Percentiles rank a stretch among this genome's conserved stretches.
phyloP scores from a whole-genome alignment of 2,329 filamentous ascomycete species.

The Hypoxylon sp. region DNA sequence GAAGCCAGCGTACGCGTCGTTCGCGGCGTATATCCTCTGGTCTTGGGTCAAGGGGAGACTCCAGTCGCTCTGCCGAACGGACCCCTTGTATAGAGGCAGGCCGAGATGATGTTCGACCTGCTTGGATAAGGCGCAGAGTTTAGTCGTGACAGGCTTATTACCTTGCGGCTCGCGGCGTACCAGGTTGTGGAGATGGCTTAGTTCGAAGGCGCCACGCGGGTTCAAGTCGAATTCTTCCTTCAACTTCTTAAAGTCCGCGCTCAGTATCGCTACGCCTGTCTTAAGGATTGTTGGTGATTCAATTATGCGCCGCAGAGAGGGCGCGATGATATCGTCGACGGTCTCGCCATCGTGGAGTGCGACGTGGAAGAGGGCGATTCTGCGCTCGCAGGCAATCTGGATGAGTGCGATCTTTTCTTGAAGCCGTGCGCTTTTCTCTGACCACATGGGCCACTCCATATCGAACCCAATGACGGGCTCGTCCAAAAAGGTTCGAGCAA shows the following conservation, averaged over 20 bases:
- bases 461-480: slow-evolving; percentile 41
- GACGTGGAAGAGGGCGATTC: slow-evolving; percentile 41
- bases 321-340: slow-evolving; percentile 38
- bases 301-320: slow-evolving; percentile 38
- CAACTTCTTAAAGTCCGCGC: slow-evolving; percentile 36
- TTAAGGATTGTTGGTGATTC: slow-evolving; percentile 39
- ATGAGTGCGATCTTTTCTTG: slow-evolving; percentile 39
- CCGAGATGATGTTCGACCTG: slow-evolving; percentile 38
- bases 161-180: slow-evolving; percentile 15
- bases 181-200: slow-evolving; percentile 38
- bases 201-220: slow-evolving; percentile 38
- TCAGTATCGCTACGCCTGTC: slow-evolving; percentile 35
- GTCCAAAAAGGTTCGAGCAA: slow-evolving; percentile 37
- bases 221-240: slow-evolving; percentile 28
- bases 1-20: slow-evolving; percentile 40
- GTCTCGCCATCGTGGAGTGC: slow-evolving; percentile 37
- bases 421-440: slow-evolving; percentile 12
- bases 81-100: slow-evolving; percentile 37
- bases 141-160: slow-evolving; percentile 26
- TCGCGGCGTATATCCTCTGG: slow-evolving; percentile 37
- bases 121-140: slow-evolving; percentile 22
- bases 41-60: slow-evolving; percentile 21
- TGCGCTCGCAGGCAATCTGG: slow-evolving; percentile 39
- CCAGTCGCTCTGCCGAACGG: slow-evolving; percentile 36
- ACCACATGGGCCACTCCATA: slow-evolving; percentile 41